Base-by-base conservation (phyloP, 2,329 filamentous ascomycete species). In the Aspergillus sp. region DNA sequence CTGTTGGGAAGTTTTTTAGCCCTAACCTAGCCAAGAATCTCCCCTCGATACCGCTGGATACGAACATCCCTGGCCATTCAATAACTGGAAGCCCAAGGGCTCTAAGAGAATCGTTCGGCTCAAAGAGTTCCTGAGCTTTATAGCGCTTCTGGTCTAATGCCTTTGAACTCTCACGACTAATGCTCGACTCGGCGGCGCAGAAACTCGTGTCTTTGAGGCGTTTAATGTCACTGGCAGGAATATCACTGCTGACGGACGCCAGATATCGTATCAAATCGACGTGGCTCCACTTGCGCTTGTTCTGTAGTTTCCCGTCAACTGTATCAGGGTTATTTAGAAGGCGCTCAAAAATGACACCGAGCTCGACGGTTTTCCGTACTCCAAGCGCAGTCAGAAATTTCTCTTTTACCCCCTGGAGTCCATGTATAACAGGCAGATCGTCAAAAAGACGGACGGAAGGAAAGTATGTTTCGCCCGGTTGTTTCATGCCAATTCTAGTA, bases 251-350 rank as follows among this genome's bases (percentile, higher is more conserved):
- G 26, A 99, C 95, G 8, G 93, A 96, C 11, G 93, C 86, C 43
- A 99, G 83, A 66, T 99, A 99, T 66, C 92, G 93, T 74, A 99
- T 92, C 24, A 99, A 80, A 71, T 99, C 93, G 59, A 96, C 87
- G 70, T 98, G 93, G 57, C 91, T 97, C 90, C 91, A 96, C 72
- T 87, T 87, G 59, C 82, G 64, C 30, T 68, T 66, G 12, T 61
- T 83, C 20, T 78, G 76, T 20, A 79, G 80, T 38, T 75, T 76
- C 24, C 83, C 82, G 18, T 76, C 73, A 18, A 72, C 69, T 3
- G 73, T 60, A 13, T 81, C 77, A 0, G 78, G 68, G 0, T 85
- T 81, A 51, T 83, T 87, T 64, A 97, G 83, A 43, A 99, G 82
- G 44, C 93, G 85, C 22, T 90, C 89, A 67, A 99, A 98, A 30